These are phyloP conservation scores for Coprinopsis strossmayeri DNA, from an alignment of 768 basidiomycete species.

Conservation along the genomic window DNA sequence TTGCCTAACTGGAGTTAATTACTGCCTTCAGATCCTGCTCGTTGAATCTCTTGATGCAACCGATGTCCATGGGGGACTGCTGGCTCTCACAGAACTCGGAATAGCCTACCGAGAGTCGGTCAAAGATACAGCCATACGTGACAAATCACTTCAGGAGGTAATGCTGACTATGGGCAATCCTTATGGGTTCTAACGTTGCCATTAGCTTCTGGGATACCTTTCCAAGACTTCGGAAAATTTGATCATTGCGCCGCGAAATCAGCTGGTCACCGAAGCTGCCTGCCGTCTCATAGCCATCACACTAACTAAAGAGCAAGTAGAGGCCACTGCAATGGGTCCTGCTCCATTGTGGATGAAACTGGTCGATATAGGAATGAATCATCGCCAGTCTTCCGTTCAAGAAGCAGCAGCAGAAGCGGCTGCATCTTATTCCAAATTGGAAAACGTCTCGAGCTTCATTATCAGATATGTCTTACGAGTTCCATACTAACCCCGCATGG, in stretches of 20 bases:
- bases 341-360: slow-evolving; percentile 62
- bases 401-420: slow-evolving; percentile 71
- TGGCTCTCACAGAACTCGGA: slow-evolving; percentile 68
- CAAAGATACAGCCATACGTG: slow-evolving; percentile 23
- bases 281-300: slow-evolving; percentile 65
- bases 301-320: slow-evolving; percentile 35
- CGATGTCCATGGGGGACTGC: slow-evolving; percentile 79
- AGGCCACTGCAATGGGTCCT: slow-evolving; percentile 42
- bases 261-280: slow-evolving; percentile 63
- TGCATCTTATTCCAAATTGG: slow-evolving; percentile 59
- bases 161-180: slow-evolving; percentile 7
- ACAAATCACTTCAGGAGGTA: slow-evolving; percentile 42
- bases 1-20: slow-evolving; percentile 6
- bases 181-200: background rate
- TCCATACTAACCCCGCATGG: background rate
- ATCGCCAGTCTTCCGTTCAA: slow-evolving; percentile 58
- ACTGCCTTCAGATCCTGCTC: slow-evolving; percentile 39
- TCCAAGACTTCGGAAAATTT: slow-evolving; percentile 48
- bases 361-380: slow-evolving; percentile 67
- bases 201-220: slow-evolving; percentile 63
- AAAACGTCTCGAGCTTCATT: slow-evolving; percentile 57
- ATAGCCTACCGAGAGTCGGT: slow-evolving; percentile 39
- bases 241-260: slow-evolving; percentile 60
- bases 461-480: slow-evolving; percentile 56
- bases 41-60: slow-evolving; percentile 57